These are phyloP conservation scores for Dioscorea cayenensis DNA, from an alignment of 116 monocot genomes.

Conservation along the genomic window DNA sequence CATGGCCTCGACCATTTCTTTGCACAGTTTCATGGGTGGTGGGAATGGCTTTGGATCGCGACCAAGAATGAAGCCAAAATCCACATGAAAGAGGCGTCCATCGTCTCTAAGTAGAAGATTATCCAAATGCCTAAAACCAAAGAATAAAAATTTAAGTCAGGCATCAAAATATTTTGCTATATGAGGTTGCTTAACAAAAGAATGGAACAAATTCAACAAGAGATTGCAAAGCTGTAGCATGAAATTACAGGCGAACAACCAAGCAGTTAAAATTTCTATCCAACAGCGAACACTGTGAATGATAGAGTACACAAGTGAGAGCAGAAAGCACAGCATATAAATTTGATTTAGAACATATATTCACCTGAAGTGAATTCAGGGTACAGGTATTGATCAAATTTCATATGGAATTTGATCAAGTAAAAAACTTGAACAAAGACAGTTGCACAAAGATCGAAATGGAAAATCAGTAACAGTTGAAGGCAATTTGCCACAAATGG, in stretches of 20 bases:
- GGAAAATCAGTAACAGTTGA: too few relatives aligned
- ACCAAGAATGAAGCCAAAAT: constrained; percentile 94
- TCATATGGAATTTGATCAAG: background rate
- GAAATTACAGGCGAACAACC: too few relatives aligned
- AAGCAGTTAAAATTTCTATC: too few relatives aligned
- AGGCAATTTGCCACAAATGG: too few relatives aligned
- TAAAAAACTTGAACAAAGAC: background rate
- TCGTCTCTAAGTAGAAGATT: constrained; percentile 94
- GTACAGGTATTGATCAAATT: background rate
- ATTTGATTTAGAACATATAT: background rate
- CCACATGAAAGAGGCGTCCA: constrained; percentile 97
- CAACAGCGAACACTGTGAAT: too few relatives aligned
- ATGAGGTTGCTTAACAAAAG: background rate
- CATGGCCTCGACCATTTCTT: constrained; percentile 99
- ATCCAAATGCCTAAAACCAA: constrained; percentile 80
- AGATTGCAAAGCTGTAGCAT: too few relatives aligned
- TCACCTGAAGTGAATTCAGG: background rate
- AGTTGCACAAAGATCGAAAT: background rate
- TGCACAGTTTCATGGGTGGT: constrained; percentile 98
- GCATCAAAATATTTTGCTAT: background rate
- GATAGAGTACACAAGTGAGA: too few relatives aligned
- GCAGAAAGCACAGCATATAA: background rate
- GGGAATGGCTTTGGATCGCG: constrained; percentile 99
- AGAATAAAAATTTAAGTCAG: constrained; percentile 1
- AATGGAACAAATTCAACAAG: too few relatives aligned